Evolutionary conservation across 768 basidiomycete genomes (phyloP), one percentile per base, ranked within the genome.

Genomic region (Xerocomellus chrysenteron): DNA sequence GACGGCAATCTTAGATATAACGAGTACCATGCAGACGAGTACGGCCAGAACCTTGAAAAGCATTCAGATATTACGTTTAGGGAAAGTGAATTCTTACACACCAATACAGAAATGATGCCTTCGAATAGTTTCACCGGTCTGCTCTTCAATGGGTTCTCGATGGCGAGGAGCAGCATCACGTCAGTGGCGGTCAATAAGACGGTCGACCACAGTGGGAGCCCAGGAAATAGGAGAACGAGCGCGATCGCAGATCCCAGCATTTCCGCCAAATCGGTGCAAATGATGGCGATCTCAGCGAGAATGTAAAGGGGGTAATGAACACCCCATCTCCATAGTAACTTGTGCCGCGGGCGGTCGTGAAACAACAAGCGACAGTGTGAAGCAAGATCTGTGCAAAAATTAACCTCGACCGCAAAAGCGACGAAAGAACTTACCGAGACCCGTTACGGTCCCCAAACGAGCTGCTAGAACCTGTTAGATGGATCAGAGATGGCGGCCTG

Each of bases 211-310:
- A 91, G 72, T 40, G 88, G 79, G 7, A 91, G 76, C 26, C 67
- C 68, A 0, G 88, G 89, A 66, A 90, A 87, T 39, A 91, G 76
- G 73, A 94, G 77, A 66, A 84, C 83, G 44, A 94, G 75, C 0
- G 87, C 91, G 50, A 93, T 92, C 14, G 91, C 92, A 42, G 85
- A 88, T 5, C 92, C 86, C 21, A 94, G 74, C 16, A 94, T 76
- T 69, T 94, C 92, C 10, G 90, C 88, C 36, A 94, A 76, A 67
- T 92, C 90, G 6, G 90, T 92, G 12, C 84, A 81, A 24, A 90
- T 80, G 64, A 92, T 86, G 50, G 87, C 88, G 7, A 88, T 68
- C 66, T 92, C 90, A 0, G 87, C 71, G 19, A 88, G 67, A 33
- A 73, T 56, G 58, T 88, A 89, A 21, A 89, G 77, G 1, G 88